Percentiles rank a stretch among this genome's conserved stretches.
Conservation (phyloP, 768 basidiomycete species). For the Lyophyllum atratum region DNA sequence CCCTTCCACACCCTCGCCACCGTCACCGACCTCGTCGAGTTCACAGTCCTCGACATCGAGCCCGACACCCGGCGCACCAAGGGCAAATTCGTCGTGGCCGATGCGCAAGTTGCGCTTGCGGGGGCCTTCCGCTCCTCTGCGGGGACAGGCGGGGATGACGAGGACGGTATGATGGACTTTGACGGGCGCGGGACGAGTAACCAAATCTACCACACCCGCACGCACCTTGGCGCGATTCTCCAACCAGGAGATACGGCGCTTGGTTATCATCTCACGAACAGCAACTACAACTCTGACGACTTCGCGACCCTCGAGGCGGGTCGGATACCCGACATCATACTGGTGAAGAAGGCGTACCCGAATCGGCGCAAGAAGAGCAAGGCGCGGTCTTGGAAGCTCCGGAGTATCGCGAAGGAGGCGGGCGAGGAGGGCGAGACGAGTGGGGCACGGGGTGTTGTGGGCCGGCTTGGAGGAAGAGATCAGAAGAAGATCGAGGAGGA, state of each 20-base stretch:
- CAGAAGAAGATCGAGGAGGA: slow-evolving; percentile 93
- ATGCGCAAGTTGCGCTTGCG: slow-evolving; percentile 85
- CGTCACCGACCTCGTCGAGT: slow-evolving; percentile 87
- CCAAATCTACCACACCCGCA: slow-evolving; percentile 93
- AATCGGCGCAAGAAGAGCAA: slow-evolving; percentile 90
- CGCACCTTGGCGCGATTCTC: slow-evolving; percentile 87
- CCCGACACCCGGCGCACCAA: slow-evolving; percentile 58
- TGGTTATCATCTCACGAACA: slow-evolving; percentile 85
- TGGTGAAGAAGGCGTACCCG: slow-evolving; percentile 95
- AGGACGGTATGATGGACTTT: slow-evolving; percentile 59
- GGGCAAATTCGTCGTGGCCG: slow-evolving; percentile 79
- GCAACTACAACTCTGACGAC: slow-evolving; percentile 92
- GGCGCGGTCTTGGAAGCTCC: slow-evolving; percentile 82
- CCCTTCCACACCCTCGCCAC: slow-evolving; percentile 86
- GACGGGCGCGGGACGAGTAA: slow-evolving; percentile 60
- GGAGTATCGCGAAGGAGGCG: slow-evolving; percentile 90
- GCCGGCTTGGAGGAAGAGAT: slow-evolving; percentile 87
- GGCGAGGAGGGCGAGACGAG: slow-evolving; percentile 86
- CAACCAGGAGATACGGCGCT: slow-evolving; percentile 95
- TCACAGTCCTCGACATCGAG: slow-evolving; percentile 93
- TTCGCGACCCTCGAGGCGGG: slow-evolving; percentile 67
- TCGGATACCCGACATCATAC: slow-evolving; percentile 86
- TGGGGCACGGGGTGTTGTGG: slow-evolving; percentile 81
- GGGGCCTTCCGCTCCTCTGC: slow-evolving; percentile 70
- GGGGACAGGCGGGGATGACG: slow-evolving; percentile 27